phyloP scores from a whole-genome alignment of 2,329 filamentous ascomycete species.

The Aspergillus flavus region DNA sequence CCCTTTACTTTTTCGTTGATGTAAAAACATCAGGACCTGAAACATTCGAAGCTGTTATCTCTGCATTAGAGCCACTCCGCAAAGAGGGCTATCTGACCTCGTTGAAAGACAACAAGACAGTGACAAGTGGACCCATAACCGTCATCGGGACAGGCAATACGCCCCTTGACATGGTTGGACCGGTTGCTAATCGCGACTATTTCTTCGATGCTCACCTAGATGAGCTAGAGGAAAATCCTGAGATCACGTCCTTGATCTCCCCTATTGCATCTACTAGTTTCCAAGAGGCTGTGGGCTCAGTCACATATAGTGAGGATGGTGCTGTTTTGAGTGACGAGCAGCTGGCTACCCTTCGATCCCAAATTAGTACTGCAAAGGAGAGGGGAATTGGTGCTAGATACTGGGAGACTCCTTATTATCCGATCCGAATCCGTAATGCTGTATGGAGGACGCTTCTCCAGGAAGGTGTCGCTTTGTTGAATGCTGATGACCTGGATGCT shows the following conservation, averaged over 20 bases:
- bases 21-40: slow-evolving; percentile 60
- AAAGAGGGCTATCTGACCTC: slow-evolving; percentile 56
- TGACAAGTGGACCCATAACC: slow-evolving; percentile 58
- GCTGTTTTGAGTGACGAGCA: slow-evolving; percentile 42
- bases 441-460: slow-evolving; percentile 61
- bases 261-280: slow-evolving; percentile 60
- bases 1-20: slow-evolving; percentile 67
- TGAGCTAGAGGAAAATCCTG: slow-evolving; percentile 44
- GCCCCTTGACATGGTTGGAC: slow-evolving; percentile 51
- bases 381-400: slow-evolving; percentile 64
- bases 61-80: slow-evolving; percentile 61
- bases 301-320: slow-evolving; percentile 40
- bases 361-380: slow-evolving; percentile 56
- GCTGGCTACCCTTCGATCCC: slow-evolving; percentile 52
- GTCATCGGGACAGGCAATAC: slow-evolving; percentile 65
- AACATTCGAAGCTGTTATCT: slow-evolving; percentile 60
- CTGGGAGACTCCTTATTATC: slow-evolving; percentile 65
- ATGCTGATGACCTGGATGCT: slow-evolving; percentile 64
- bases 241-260: slow-evolving; percentile 52
- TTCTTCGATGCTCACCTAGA: slow-evolving; percentile 64
- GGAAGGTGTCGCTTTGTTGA: slow-evolving; percentile 63
- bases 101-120: slow-evolving; percentile 48
- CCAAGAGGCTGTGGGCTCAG: slow-evolving; percentile 40
- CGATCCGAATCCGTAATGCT: slow-evolving; percentile 59
- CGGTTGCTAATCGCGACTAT: slow-evolving; percentile 52